phyloP scores from a whole-genome alignment of 495 filamentous ascomycete species.

The Xanthoparmelia taractica region DNA sequence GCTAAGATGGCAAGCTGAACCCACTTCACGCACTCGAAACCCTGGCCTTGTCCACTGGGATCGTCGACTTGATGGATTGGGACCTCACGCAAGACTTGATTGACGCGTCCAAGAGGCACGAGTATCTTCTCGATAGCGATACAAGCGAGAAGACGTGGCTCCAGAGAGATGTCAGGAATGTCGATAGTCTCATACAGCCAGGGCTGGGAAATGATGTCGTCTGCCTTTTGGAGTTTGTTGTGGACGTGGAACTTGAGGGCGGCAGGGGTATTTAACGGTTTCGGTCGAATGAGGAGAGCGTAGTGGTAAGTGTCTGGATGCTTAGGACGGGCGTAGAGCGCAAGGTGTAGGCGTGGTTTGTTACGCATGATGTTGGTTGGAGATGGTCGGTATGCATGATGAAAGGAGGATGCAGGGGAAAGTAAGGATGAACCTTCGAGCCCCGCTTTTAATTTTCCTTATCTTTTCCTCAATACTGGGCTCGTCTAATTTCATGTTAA shows the following conservation, averaged over 20 bases:
- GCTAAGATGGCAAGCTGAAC: neutral
- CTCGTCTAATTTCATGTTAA: neutral
- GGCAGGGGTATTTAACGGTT: neutral
- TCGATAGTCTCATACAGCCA: slow-evolving; percentile 1
- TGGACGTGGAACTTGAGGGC: neutral
- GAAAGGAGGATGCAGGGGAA: neutral
- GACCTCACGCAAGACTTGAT: neutral
- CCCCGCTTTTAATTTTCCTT: neutral
- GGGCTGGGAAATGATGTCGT: neutral
- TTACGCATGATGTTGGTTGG: slow-evolving; percentile 3
- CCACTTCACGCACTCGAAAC: neutral
- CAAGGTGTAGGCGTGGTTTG: slow-evolving; percentile 2
- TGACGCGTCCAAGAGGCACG: neutral
- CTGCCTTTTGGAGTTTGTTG: neutral
- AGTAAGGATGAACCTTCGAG: neutral
- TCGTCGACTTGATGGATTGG: neutral
- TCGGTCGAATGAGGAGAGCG: slow-evolving; percentile 7
- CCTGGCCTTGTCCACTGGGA: neutral
- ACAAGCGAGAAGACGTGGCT: neutral
- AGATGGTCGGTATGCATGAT: neutral
- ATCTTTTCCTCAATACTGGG: neutral
- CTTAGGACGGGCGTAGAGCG: neutral
- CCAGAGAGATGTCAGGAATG: neutral
- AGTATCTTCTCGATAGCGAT: neutral
- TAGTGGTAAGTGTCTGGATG: slow-evolving; percentile 5